Percentiles rank a stretch among this genome's conserved stretches.
Evolutionary conservation across 805 yeast species (phyloP).

Genomic region (Lipomyces orientalis): DNA sequence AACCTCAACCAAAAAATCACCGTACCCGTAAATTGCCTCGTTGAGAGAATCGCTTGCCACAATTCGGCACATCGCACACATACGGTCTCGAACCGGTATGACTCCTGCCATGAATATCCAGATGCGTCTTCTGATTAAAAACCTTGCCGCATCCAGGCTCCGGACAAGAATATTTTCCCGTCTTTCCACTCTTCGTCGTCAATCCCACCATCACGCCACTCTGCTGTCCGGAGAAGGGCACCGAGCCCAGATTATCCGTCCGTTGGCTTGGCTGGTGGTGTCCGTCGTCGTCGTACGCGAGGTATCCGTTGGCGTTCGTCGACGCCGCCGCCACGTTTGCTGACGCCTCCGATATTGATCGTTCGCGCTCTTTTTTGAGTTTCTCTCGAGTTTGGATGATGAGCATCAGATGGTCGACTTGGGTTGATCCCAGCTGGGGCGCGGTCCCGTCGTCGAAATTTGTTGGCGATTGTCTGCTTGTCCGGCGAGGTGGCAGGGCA

Average conservation of each 20-base stretch:
- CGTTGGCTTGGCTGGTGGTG: neutral
- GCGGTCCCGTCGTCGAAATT: conserved; percentile 18
- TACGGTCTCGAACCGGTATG: conserved; percentile 89
- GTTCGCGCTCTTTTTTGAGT: conserved; percentile 41
- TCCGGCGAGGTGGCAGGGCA: conserved; percentile 8
- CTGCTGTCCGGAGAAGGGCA: neutral
- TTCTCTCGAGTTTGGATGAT: conserved; percentile 87
- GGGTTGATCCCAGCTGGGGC: conserved; percentile 52
- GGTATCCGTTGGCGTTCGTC: neutral
- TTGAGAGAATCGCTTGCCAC: conserved; percentile 84
- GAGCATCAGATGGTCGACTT: conserved; percentile 88
- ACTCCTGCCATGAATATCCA: conserved; percentile 86
- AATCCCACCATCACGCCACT: neutral
- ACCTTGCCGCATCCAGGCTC: conserved; percentile 67
- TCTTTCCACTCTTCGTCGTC: neutral
- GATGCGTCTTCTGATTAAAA: conserved; percentile 88
- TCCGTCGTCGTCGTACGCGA: neutral
- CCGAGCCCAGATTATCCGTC: neutral
- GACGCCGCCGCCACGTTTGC: neutral
- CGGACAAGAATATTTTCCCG: conserved; percentile 51
- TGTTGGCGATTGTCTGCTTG: conserved; percentile 29
- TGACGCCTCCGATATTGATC: neutral
- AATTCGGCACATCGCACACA: conserved; percentile 64
- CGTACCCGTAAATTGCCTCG: conserved; percentile 75
- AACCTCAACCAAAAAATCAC: neutral